phyloP scores from a whole-genome alignment of 2,329 filamentous ascomycete genomes.

The Zalaria sp. region DNA sequence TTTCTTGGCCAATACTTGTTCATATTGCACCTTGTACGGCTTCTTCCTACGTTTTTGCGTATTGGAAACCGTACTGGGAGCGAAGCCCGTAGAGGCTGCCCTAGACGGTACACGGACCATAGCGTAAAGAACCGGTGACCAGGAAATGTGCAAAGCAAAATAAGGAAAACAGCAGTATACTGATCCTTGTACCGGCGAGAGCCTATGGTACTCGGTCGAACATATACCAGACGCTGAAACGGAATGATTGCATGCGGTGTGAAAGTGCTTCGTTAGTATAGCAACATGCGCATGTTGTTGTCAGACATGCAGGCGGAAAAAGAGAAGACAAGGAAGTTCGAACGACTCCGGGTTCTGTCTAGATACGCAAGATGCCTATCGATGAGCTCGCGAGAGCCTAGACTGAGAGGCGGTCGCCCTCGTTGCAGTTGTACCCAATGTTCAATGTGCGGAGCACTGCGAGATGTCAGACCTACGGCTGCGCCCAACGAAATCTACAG shows the following conservation, averaged over 20 bases:
- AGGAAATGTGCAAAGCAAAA: neutral
- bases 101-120: slow-evolving; percentile 4
- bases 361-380: neutral
- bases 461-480: too few relatives aligned
- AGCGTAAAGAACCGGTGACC: neutral
- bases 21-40: slow-evolving; percentile 44
- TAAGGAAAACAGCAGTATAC: neutral
- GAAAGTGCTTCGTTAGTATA: neutral
- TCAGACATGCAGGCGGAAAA: neutral
- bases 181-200: neutral
- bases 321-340: neutral
- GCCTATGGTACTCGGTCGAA: slow-evolving; percentile 1
- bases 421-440: too few relatives aligned
- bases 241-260: neutral
- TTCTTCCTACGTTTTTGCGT: slow-evolving; percentile 23
- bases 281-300: neutral
- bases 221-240: neutral
- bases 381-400: slow-evolving; percentile 1
- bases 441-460: too few relatives aligned
- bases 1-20: slow-evolving; percentile 44
- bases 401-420: neutral
- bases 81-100: slow-evolving; percentile 2
- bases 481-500: too few relatives aligned
- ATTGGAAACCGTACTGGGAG: slow-evolving; percentile 2
- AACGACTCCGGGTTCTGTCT: too few relatives aligned